Base-by-base conservation (phyloP, 768 basidiomycete species). In the Tricholomella constricta region DNA sequence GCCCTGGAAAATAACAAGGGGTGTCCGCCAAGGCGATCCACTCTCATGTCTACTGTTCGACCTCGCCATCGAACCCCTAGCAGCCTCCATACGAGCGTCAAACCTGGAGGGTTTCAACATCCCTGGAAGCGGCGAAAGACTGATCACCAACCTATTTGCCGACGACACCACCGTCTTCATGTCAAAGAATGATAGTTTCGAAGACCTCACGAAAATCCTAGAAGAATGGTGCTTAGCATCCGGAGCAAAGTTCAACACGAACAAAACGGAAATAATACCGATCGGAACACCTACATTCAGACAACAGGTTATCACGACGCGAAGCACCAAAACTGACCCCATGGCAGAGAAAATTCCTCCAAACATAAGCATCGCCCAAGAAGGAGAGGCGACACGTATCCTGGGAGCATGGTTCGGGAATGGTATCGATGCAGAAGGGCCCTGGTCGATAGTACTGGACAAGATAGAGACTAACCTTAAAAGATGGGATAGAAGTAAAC, bases 131-230 rank as follows among this genome's bases (percentile, higher is more conserved):
- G 19, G 3, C 1, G 61, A 70, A 26, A 32, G 55, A 19, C 31
- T 32, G 3, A 32, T 32, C 3, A 10, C 9, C 3, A 32, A 9
- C 9, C 31, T 32, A 9, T 32, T 76, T 53, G 73, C 76, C 0
- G 73, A 78, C 53, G 74, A 78, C 55, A 77, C 75, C 5, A 69
- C 69, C 1, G 65, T 67, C 0, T 74, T 63, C 58, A 67, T 79
- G 0, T 58, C 58, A 2, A 58, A 65, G 35, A 9, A 51, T 0
- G 74, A 78, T 43, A 41, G 57, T 4, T 68, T 67, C 11, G 38
- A 45, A 0, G 53, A 51, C 0, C 65, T 80, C 0, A 26, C 57
- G 2, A 1, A 27, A 0, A 63, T 78, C 1, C 72, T 79, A 0
- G 23, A 65, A 3, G 31, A 32, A 9, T 32, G 31, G 31, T 32